A percentile compares a stretch with the other conserved stretches of the same genome.
phyloP scores from a whole-genome alignment of 1,139 yeast species.

The Arxiozyma slooffiae region DNA sequence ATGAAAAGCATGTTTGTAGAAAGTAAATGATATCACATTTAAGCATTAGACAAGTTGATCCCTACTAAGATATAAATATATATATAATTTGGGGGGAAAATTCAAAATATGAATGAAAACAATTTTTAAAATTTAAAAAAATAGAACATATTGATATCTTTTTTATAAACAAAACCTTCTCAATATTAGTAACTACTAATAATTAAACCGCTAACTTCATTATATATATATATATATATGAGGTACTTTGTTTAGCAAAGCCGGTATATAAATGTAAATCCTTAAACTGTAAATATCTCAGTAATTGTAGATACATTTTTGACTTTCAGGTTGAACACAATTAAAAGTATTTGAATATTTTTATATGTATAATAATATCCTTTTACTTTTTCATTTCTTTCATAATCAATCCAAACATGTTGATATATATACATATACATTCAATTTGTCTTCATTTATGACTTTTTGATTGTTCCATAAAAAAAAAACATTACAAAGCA shows the following conservation, averaged over 20 bases:
- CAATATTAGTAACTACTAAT: no score
- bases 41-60: background rate
- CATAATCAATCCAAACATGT: conserved; percentile 28
- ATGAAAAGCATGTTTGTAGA: background rate
- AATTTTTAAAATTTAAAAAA: no score
- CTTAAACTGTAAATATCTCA: conserved; percentile 1
- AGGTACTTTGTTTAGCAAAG: conserved; percentile 1
- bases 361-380: conserved; percentile 4
- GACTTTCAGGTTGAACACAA: background rate
- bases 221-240: conserved; percentile 4
- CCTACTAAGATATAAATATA: background rate
- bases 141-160: no score
- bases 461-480: conserved; percentile 30
- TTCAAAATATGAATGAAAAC: no score
- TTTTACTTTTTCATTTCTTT: conserved; percentile 9
- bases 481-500: no score
- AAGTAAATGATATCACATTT: background rate
- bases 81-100: background rate
- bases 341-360: conserved; percentile 4
- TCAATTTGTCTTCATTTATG: conserved; percentile 22
- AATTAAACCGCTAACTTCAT: no score
- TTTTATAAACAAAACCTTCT: no score
- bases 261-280: background rate
- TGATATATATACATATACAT: conserved; percentile 22
- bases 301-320: background rate